phyloP scores from a whole-genome alignment of 768 basidiomycete species.

The Floccularia luteovirens region DNA sequence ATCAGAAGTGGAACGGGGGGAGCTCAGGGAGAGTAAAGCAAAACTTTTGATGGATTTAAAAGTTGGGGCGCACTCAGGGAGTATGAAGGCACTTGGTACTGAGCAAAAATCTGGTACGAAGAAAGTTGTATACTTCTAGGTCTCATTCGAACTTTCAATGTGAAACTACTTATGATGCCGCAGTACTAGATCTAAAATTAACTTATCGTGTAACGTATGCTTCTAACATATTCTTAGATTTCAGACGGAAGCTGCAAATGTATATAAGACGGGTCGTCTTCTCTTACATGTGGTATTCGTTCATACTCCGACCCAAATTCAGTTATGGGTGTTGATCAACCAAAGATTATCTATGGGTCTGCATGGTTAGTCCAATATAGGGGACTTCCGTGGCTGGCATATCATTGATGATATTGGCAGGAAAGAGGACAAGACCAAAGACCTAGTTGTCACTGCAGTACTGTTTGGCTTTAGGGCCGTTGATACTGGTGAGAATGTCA shows the following conservation, averaged over 20 bases:
- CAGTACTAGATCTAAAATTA: no score
- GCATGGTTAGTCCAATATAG: slow-evolving; percentile 43
- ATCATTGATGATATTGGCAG: slow-evolving; percentile 23
- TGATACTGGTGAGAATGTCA: slow-evolving; percentile 57
- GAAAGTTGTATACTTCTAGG: slow-evolving; percentile 45
- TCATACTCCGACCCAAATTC: no score
- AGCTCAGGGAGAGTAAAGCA: slow-evolving; percentile 36
- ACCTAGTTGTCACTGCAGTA: slow-evolving; percentile 65
- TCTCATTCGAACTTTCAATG: no score
- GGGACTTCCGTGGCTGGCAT: neutral
- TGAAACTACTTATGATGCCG: no score
- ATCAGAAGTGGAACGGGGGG: slow-evolving; percentile 51
- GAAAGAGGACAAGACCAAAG: slow-evolving; percentile 70
- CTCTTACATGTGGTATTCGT: no score
- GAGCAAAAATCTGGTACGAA: slow-evolving; percentile 20
- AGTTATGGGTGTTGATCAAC: no score
- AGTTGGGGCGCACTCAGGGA: slow-evolving; percentile 34
- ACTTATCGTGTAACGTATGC: no score
- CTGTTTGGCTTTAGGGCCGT: slow-evolving; percentile 73
- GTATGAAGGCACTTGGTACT: slow-evolving; percentile 25
- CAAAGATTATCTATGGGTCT: slow-evolving; percentile 53
- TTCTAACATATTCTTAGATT: no score
- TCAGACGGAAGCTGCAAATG: no score
- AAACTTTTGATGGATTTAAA: slow-evolving; percentile 34
- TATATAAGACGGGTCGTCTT: no score